These are phyloP conservation scores for Metschnikowia noctiluminum DNA, from an alignment of 805 yeast genomes.

Conservation along the genomic window DNA sequence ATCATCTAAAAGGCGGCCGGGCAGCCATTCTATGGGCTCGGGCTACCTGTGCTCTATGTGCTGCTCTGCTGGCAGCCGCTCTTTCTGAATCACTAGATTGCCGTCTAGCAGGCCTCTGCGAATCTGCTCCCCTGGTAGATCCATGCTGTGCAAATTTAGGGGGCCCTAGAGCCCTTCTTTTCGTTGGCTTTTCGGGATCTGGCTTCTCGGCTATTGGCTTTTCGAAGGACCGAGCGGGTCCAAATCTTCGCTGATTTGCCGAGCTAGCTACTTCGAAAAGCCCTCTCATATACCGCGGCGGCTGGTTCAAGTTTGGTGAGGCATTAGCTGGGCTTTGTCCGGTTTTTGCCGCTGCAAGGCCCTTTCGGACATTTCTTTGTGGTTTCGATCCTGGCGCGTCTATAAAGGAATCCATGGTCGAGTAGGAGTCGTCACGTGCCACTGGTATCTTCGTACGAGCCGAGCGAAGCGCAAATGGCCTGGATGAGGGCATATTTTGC, in stretches of 20 bases:
- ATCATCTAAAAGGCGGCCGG: constrained; percentile 14
- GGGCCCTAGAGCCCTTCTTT: no score
- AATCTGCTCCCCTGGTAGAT: background rate
- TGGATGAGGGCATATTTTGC: background rate
- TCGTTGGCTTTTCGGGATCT: no score
- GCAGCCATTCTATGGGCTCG: constrained; percentile 10
- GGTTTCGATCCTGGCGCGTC: constrained; percentile 19
- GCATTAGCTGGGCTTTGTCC: constrained; percentile 1
- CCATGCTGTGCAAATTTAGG: no score
- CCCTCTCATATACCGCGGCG: constrained; percentile 42
- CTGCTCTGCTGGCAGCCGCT: constrained; percentile 7
- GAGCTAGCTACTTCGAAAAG: constrained; percentile 25
- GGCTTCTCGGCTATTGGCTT: background rate
- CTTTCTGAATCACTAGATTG: background rate
- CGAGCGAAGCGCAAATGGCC: background rate
- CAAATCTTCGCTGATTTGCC: constrained; percentile 7
- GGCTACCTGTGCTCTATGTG: constrained; percentile 15
- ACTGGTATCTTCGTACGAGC: constrained; percentile 9
- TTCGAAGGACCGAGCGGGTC: background rate
- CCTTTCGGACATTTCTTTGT: background rate
- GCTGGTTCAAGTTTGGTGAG: constrained; percentile 42
- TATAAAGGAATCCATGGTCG: constrained; percentile 28
- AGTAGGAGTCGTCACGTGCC: constrained; percentile 25
- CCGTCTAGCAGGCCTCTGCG: background rate
- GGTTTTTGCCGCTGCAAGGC: background rate